Conservation (phyloP, 768 basidiomycete genomes). For the Boletus rubroflammeus region DNA sequence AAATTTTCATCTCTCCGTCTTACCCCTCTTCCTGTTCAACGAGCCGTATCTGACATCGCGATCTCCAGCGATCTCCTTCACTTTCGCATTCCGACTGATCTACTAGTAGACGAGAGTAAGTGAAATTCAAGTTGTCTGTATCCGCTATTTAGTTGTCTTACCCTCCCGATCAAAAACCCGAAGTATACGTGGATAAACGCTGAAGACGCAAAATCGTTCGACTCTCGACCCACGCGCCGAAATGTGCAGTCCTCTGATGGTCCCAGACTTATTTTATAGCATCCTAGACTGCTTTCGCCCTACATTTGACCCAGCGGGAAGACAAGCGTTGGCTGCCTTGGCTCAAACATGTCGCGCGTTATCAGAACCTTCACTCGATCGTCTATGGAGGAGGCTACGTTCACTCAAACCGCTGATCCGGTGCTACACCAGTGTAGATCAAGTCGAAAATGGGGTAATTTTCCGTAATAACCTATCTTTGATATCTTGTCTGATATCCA, state of each 20-base stretch:
- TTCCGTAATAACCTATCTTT: not conserved
- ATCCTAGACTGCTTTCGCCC: conserved; percentile 6
- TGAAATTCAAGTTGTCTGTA: not conserved
- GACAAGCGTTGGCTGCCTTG: not conserved
- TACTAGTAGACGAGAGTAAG: not conserved
- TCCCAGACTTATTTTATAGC: conserved; percentile 9
- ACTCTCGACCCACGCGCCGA: not conserved
- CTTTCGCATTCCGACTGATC: not conserved
- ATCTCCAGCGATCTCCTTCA: not conserved
- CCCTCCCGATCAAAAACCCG: not conserved
- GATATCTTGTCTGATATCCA: not conserved
- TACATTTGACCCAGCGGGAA: not conserved
- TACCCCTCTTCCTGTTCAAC: not conserved
- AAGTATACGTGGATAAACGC: not conserved
- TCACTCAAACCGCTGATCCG: conserved; percentile 14
- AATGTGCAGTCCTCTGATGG: not conserved
- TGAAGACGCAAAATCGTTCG: not conserved
- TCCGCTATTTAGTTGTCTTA: not conserved
- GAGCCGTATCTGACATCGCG: not conserved
- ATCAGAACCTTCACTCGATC: conserved; percentile 9
- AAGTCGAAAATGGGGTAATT: not conserved
- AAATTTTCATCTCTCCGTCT: not conserved
- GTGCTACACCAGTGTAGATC: not conserved
- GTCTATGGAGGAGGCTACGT: conserved; percentile 4
- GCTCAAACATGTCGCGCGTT: conserved; percentile 8